Evolutionary conservation across 352 stramenopile species (phyloP).

Genomic region (Phytophthora multivora): DNA sequence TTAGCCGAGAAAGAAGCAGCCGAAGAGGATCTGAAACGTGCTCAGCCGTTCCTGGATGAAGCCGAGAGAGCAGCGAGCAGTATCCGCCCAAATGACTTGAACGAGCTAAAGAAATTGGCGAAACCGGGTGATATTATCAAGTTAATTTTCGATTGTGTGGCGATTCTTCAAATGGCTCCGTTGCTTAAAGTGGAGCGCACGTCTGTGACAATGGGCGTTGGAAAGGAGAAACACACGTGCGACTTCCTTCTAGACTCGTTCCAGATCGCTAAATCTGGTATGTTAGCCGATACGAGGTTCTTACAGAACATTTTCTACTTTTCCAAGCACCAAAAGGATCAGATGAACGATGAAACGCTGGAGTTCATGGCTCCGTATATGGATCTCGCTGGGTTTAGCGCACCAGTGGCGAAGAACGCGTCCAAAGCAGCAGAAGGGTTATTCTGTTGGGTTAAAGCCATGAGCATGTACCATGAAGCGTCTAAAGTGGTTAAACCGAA

Average conservation of each 20-base stretch:
- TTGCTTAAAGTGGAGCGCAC: conserved; percentile 74
- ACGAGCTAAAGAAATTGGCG: conserved; percentile 92
- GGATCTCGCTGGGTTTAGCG: conserved; percentile 84
- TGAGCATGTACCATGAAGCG: conserved; percentile 92
- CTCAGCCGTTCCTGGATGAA: conserved; percentile 91
- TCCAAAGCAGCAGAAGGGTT: conserved; percentile 91
- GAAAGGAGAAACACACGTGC: conserved; percentile 89
- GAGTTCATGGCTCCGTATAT: conserved; percentile 93
- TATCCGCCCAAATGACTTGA: conserved; percentile 91
- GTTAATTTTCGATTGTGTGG: conserved; percentile 92
- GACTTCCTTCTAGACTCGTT: conserved; percentile 89
- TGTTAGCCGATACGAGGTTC: conserved; percentile 90
- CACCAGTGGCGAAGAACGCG: conserved; percentile 83
- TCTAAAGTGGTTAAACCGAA: conserved; percentile 95
- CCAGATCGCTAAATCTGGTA: conserved; percentile 78
- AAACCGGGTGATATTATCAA: conserved; percentile 93
- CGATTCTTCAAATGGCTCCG: conserved; percentile 87
- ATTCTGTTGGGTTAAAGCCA: conserved; percentile 91
- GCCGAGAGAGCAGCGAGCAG: conserved; percentile 84
- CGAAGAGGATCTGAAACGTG: conserved; percentile 89
- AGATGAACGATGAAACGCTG: conserved; percentile 94
- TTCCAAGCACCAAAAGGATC: conserved; percentile 90
- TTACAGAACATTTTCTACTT: conserved; percentile 91
- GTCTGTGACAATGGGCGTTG: conserved; percentile 67
- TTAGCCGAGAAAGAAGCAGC: conserved; percentile 84